Base-by-base conservation (phyloP, 2,329 filamentous ascomycete genomes). In the Colletotrichum horii region DNA sequence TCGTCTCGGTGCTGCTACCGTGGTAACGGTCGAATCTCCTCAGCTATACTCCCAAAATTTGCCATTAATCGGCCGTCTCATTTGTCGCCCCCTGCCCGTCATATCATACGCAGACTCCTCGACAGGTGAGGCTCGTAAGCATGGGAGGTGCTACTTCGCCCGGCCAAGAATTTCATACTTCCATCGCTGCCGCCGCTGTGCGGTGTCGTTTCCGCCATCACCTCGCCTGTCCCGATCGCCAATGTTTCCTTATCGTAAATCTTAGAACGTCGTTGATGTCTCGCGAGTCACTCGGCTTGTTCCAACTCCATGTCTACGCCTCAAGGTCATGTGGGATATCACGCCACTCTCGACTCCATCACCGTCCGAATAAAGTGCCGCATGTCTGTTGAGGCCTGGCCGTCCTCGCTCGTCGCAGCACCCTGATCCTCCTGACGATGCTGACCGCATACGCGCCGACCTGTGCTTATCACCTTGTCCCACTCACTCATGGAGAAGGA, bases 401-500 rank as follows among this genome's bases (percentile, higher is more conserved):
- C 82, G 55, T 87, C 84, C 74, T 89, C 90, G 69, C 85, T 84
- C 83, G 90, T 79, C 76, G 38, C 38, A 48, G 83, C 85, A 75
- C 90, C 88, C 24, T 83, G 79, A 12, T 84, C 86, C 32, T 83
- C 79, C 70, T 83, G 83, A 69, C 81, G 82, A 70, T 83, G 80
- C 24, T 80, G 79, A 79, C 89, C 93, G 83, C 96, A 98, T 64
- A 93, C 88, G 52, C 86, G 85, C 80, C 92, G 89, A 38, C 94
- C 95, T 60, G 88, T 86, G 76, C 93, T 89, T 78, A 93, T 91
- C 22, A 94, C 91, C 58, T 89, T 86, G 71, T 95, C 91, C 95
- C 96, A 98, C 77, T 94, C 93, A 16, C 92, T 89, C 78, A 94
- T 88, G 62, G 91, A 91, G 82, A 98, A 98, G 5, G 86, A 85